Evolutionary conservation across 169 alveolate species (phyloP), one percentile per base, ranked within the genome.

Genomic region (Cryptosporidium canis): DNA sequence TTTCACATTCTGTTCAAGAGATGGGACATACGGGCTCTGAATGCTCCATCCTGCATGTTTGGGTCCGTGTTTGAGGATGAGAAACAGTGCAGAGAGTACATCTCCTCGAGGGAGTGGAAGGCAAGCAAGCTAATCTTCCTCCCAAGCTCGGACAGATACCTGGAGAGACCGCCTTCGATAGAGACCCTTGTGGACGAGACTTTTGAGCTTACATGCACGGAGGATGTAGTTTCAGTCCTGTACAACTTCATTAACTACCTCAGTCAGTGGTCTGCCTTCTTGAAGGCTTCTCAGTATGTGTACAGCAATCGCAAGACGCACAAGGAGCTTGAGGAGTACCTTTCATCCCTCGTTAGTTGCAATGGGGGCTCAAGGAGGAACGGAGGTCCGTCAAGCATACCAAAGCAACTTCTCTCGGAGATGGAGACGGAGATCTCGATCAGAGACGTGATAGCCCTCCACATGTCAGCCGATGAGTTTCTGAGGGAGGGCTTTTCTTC

Each of bases 21-120:
- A 53, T 85, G 91, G 90, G 94, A 91, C 65, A 67, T 91, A 33
- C 65, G 90, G 55, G 87, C 94, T 41, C 53, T 91, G 56, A 91
- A 82, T 65, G 92, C 87, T 14, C 61, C 87, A 9, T 5, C 2
- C 44, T 11, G 29, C 1, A 33, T 77, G 63, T 77, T 77, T 24
- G 77, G 37, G 16, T 11, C 35, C 8, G 11, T 55, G 8, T 77
- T 39, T 58, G 45, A 55, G 47, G 64, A 55, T 61, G 63, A 55
- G 4, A 61, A 56, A 3, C 72, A 61, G 44, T 21, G 24, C 18
- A 14, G 11, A 24, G 37, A 58, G 51, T 77, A 58, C 14, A 77
- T 77, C 29, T 77, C 87, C 24, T 77, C 87, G 8, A 58, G 64
- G 0, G 72, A 77, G 18, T 77, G 87, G 87, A 77, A 77, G 24